Conservation (phyloP, 345 rosid genomes). For the Acer yangbiense region DNA sequence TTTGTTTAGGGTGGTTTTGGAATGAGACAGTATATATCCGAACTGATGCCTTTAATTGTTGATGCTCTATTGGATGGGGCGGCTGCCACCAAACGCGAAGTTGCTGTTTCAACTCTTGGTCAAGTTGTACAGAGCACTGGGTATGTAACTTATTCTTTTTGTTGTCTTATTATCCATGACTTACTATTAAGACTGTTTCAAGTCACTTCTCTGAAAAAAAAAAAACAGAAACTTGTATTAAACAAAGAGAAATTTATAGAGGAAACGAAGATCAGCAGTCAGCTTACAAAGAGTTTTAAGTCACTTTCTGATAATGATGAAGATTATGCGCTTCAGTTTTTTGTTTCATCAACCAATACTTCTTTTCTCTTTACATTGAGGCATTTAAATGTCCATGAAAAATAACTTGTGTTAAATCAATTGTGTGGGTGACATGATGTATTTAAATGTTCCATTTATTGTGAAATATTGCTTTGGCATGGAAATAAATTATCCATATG, state of each 20-base stretch:
- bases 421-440: not conserved
- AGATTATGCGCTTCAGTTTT: not conserved
- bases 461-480: not conserved
- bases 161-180: not conserved
- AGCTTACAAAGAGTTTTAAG: not conserved
- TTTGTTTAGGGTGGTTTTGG: constrained; percentile 90
- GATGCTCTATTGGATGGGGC: constrained; percentile 99
- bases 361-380: not conserved
- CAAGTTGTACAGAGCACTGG: constrained; percentile 99
- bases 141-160: constrained; percentile 38
- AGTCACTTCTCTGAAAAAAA: not conserved
- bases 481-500: not conserved
- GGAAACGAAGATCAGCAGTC: not conserved
- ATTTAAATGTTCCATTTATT: not conserved
- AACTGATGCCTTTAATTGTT: constrained; percentile 96
- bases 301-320: not conserved
- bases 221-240: not conserved
- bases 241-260: not conserved
- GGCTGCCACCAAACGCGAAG: constrained; percentile 91
- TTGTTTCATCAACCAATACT: not conserved
- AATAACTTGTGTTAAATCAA: not conserved
- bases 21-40: constrained; percentile 87
- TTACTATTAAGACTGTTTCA: not conserved
- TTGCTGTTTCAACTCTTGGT: constrained; percentile 97
- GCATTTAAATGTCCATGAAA: not conserved